A percentile compares a stretch with the other conserved stretches of the same genome.
Evolutionary conservation across 2,329 filamentous ascomycete genomes (phyloP).

Genomic region (Neoscytalidium dimidiatum): DNA sequence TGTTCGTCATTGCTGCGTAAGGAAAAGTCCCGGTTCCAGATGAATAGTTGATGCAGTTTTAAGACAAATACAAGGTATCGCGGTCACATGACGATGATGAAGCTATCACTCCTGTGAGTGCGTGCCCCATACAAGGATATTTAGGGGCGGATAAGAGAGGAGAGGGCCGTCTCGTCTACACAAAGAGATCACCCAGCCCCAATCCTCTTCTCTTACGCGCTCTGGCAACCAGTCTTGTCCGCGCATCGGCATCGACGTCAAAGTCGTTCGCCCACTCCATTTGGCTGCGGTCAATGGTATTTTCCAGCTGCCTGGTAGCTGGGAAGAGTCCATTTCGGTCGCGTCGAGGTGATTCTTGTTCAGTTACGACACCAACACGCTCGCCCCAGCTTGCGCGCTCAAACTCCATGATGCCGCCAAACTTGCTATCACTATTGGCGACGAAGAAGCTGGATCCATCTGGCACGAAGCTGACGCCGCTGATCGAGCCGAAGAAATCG

Average conservation of each 20-base stretch:
- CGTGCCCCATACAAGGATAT: neutral
- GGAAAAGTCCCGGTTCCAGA: neutral
- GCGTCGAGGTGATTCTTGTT: neutral
- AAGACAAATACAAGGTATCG: constrained; percentile 11
- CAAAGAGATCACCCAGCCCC: constrained; percentile 9
- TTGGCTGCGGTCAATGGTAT: neutral
- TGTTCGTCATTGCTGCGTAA: constrained; percentile 12
- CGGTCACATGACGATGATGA: neutral
- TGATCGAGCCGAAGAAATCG: constrained; percentile 75
- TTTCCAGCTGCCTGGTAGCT: neutral
- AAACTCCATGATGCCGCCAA: constrained; percentile 68
- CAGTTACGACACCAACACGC: neutral
- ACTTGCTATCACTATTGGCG: constrained; percentile 64
- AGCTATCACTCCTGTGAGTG: neutral
- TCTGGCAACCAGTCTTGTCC: neutral
- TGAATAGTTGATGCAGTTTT: neutral
- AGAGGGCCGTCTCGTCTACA: neutral
- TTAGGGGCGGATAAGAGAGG: no score
- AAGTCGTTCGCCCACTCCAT: constrained; percentile 1
- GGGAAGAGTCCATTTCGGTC: neutral
- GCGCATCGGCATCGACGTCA: neutral
- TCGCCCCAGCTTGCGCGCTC: constrained; percentile 47
- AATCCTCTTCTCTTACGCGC: constrained; percentile 10
- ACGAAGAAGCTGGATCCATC: constrained; percentile 69
- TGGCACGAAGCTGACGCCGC: constrained; percentile 66